Percentiles rank a stretch among this genome's conserved stretches.
Evolutionary conservation across 441 rosid species (phyloP).

Genomic region (Euphorbia schlechtendalii): DNA sequence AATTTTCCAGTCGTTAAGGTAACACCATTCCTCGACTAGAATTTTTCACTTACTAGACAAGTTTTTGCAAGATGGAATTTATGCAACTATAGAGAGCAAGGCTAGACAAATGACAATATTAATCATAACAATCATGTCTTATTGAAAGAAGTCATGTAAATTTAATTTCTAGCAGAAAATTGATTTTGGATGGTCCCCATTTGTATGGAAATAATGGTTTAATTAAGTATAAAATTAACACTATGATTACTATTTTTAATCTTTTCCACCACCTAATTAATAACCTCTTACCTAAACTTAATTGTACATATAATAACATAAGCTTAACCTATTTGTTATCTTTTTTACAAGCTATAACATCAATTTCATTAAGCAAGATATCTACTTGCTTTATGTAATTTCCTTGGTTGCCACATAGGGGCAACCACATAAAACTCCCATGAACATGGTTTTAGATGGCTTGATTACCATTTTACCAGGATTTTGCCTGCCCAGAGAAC

Average conservation of each 20-base stretch:
- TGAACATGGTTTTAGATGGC: too few relatives aligned
- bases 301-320: not conserved
- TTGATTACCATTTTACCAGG: too few relatives aligned
- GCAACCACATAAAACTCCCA: too few relatives aligned
- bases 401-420: too few relatives aligned
- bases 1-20: too few relatives aligned
- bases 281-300: not conserved
- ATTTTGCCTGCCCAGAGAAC: too few relatives aligned
- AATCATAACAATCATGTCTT: conserved; percentile 3
- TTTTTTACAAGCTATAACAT: not conserved
- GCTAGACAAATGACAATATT: not conserved
- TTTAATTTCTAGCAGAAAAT: not conserved
- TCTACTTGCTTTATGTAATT: too few relatives aligned
- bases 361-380: not conserved
- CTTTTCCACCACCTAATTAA: not conserved
- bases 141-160: not conserved
- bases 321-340: not conserved
- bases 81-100: too few relatives aligned
- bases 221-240: not conserved
- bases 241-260: not conserved
- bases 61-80: too few relatives aligned
- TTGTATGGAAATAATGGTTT: not conserved
- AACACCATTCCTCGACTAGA: too few relatives aligned
- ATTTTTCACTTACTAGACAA: too few relatives aligned
- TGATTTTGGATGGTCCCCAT: not conserved